phyloP scores from a whole-genome alignment of 2,329 filamentous ascomycete species.

The Colletotrichum cereale region DNA sequence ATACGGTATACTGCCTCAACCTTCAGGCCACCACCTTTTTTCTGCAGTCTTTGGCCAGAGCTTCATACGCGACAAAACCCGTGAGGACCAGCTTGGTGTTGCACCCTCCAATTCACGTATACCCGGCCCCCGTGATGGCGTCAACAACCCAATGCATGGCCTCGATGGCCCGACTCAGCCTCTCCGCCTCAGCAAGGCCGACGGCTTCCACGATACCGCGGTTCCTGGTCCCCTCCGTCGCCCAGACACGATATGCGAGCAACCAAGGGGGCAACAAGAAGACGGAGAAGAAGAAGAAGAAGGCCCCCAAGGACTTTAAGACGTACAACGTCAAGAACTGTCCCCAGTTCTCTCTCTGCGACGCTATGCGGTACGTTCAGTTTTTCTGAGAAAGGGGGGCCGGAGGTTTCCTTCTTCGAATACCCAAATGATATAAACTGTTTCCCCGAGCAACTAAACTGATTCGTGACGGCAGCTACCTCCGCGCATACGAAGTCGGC shows the following conservation, averaged over 20 bases:
- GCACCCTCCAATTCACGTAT: conserved; percentile 40
- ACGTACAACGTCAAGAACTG: conserved; percentile 74
- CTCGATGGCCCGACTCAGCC: conserved; percentile 64
- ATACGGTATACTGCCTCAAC: neutral
- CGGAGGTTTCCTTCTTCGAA: neutral
- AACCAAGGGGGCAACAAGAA: conserved; percentile 63
- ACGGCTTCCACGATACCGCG: conserved; percentile 59
- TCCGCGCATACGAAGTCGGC: conserved; percentile 93
- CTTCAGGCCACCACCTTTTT: conserved; percentile 29
- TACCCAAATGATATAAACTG: neutral
- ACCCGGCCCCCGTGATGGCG: conserved; percentile 56
- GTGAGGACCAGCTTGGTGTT: conserved; percentile 11
- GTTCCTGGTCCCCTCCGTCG: conserved; percentile 61
- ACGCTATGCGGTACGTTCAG: conserved; percentile 84
- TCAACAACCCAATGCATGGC: conserved; percentile 66
- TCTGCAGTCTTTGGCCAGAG: conserved; percentile 34
- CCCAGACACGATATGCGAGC: conserved; percentile 59
- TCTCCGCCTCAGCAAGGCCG: conserved; percentile 58
- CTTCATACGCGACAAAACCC: conserved; percentile 20
- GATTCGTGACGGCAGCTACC: conserved; percentile 71
- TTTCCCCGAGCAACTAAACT: conserved; percentile 19
- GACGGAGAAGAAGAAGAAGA: conserved; percentile 66
- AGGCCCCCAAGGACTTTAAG: conserved; percentile 73
- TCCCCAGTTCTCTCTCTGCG: conserved; percentile 81
- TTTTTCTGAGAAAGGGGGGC: too few relatives aligned